phyloP scores from a whole-genome alignment of 2,329 filamentous ascomycete genomes.

The Hypoxylon sp. region DNA sequence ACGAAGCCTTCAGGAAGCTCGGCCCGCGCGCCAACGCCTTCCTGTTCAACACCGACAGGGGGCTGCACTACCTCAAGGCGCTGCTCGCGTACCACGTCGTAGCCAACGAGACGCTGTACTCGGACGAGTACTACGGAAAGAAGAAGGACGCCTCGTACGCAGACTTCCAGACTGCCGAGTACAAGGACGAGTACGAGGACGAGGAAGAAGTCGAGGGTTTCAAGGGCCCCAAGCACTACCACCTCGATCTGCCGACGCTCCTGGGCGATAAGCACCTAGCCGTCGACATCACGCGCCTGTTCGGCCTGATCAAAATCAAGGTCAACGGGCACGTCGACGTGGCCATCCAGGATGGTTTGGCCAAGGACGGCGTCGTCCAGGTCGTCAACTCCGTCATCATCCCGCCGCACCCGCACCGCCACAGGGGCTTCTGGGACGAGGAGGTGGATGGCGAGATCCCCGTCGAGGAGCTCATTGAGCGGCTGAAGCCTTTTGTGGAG shows the following conservation, averaged over 20 bases:
- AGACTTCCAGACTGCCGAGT: constrained; percentile 30
- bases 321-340: constrained; percentile 81
- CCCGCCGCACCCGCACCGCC: constrained; percentile 72
- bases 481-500: constrained; percentile 55
- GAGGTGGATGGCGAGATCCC: constrained; percentile 63
- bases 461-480: constrained; percentile 71
- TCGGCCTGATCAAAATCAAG: constrained; percentile 77
- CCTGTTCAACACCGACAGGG: constrained; percentile 81
- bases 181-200: constrained; percentile 45
- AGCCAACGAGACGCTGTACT: constrained; percentile 67
- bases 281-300: constrained; percentile 77
- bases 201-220: constrained; percentile 52
- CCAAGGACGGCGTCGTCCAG: constrained; percentile 85
- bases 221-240: constrained; percentile 62
- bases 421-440: constrained; percentile 46
- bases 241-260: constrained; percentile 79
- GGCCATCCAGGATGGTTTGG: constrained; percentile 75
- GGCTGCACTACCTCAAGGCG: constrained; percentile 80
- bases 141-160: constrained; percentile 45
- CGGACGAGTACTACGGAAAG: constrained; percentile 78
- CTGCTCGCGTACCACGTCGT: constrained; percentile 61
- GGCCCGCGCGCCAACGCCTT: constrained; percentile 82
- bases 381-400: constrained; percentile 79
- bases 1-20: constrained; percentile 82
- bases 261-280: constrained; percentile 74